Evolutionary conservation across 257 asterid species (phyloP), one percentile per base, ranked within the genome.

Genomic region (Capsicum chinense): DNA sequence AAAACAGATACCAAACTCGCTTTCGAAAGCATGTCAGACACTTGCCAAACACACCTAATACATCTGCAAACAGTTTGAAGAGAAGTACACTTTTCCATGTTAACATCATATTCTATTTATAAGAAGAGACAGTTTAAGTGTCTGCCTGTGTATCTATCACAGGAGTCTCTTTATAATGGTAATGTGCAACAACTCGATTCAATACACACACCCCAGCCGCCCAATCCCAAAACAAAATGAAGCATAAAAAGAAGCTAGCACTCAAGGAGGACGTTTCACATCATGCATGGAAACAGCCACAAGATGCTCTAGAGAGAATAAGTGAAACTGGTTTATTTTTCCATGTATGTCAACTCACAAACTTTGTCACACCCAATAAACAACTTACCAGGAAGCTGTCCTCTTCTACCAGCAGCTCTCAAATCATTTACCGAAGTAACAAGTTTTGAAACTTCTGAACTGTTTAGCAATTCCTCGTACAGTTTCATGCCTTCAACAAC

Each of bases 331-430:
- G 35, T 37, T 68, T 15, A 1, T 37, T 37, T 70, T 70, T 5
- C 9, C 78, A 69, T 15, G 33, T 42, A 7, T 70, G 79, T 7
- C 79, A 70, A 42, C 79, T 26, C 33, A 26, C 33, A 26, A 26
- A 26, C 33, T 26, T 26, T 26, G 33, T 26, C 33, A 26, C 33
- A 26, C 33, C 33, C 33, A 26, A 21, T 14, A 57, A 82, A 83
- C 85, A 54, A 86, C 94, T 90, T 91, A 91, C 98, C 98, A 88
- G 87, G 95, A 87, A 95, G 82, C 86, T 94, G 93, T 70, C 98
- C 97, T 84, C 91, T 91, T 92, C 86, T 92, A 83, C 98, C 98
- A 82, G 98, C 89, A 89, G 89, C 89, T 93, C 98, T 95, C 90
- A 92, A 88, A 85, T 91, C 98, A 91, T 90, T 89, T 84, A 91